Evolutionary conservation across 768 basidiomycete species (phyloP).

Genomic region (Amanita inopinata): DNA sequence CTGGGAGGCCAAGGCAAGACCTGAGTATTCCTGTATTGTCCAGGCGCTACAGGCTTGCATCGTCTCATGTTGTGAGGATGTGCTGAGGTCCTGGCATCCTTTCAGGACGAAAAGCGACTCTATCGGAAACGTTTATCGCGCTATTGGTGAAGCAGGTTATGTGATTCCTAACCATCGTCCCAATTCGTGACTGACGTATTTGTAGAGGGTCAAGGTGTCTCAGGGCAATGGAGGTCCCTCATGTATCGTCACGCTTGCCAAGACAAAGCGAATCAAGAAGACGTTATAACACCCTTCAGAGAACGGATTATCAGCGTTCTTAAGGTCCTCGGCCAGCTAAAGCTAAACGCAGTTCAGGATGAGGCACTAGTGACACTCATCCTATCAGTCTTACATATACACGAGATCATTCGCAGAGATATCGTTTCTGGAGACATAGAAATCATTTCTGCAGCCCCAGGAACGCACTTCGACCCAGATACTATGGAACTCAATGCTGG

Average conservation of each 20-base stretch:
- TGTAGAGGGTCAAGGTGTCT: slow-evolving; percentile 1
- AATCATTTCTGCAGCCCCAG: not conserved
- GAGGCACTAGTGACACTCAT: not conserved
- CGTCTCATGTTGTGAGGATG: not conserved
- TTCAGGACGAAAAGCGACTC: not conserved
- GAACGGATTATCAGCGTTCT: not conserved
- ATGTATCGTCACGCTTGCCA: not conserved
- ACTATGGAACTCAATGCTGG: not conserved
- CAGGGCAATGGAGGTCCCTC: slow-evolving; percentile 2
- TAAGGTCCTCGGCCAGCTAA: not conserved
- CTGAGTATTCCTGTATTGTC: not conserved
- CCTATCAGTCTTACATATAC: not conserved
- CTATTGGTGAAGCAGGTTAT: not conserved
- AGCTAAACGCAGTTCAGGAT: not conserved
- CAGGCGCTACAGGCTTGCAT: not conserved
- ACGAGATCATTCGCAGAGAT: not conserved
- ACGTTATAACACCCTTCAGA: not conserved
- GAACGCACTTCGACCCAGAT: not conserved
- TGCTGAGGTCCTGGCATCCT: not conserved
- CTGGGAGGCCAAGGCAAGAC: not conserved
- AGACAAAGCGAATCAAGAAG: not conserved
- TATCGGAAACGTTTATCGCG: not conserved
- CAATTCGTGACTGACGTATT: not conserved
- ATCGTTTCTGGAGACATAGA: not conserved
- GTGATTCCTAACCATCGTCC: not conserved